These are phyloP conservation scores for Teunomyces kruisii DNA, from an alignment of 805 yeast species.

Conservation along the genomic window DNA sequence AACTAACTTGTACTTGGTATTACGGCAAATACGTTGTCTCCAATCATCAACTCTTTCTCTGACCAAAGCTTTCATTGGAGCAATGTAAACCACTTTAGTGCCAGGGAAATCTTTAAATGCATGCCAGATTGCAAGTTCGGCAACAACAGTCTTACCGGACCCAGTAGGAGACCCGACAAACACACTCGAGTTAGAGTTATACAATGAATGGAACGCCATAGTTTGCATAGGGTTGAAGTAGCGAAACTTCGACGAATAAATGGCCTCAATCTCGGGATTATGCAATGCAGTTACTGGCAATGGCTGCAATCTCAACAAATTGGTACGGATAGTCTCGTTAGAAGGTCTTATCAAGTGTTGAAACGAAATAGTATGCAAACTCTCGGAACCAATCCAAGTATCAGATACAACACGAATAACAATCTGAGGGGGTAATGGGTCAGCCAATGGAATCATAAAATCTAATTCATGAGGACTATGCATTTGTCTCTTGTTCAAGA, in stretches of 20 bases:
- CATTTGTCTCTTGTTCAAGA: constrained; percentile 60
- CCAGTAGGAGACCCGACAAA: constrained; percentile 99
- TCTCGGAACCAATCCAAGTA: constrained; percentile 85
- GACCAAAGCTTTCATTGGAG: constrained; percentile 87
- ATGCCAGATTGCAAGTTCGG: constrained; percentile 96
- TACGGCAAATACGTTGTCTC: constrained; percentile 52
- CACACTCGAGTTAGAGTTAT: constrained; percentile 73
- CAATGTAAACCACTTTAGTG: constrained; percentile 79
- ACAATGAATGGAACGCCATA: constrained; percentile 88
- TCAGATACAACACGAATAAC: constrained; percentile 80
- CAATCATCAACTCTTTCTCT: constrained; percentile 83
- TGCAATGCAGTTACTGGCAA: constrained; percentile 81
- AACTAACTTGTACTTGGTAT: constrained; percentile 54
- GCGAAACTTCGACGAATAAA: constrained; percentile 67
- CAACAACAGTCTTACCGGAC: constrained; percentile 93
- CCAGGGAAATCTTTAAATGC: constrained; percentile 83
- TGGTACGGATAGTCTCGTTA: constrained; percentile 83
- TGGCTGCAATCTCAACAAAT: constrained; percentile 77
- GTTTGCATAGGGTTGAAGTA: constrained; percentile 99
- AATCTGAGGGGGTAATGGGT: constrained; percentile 88
- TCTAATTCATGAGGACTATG: constrained; percentile 68
- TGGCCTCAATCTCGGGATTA: constrained; percentile 60
- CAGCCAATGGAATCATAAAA: constrained; percentile 87
- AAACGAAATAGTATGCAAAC: constrained; percentile 75
- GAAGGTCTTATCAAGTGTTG: constrained; percentile 88